Evolutionary conservation across 768 basidiomycete genomes (phyloP).

Genomic region (Amanita rimosa): DNA sequence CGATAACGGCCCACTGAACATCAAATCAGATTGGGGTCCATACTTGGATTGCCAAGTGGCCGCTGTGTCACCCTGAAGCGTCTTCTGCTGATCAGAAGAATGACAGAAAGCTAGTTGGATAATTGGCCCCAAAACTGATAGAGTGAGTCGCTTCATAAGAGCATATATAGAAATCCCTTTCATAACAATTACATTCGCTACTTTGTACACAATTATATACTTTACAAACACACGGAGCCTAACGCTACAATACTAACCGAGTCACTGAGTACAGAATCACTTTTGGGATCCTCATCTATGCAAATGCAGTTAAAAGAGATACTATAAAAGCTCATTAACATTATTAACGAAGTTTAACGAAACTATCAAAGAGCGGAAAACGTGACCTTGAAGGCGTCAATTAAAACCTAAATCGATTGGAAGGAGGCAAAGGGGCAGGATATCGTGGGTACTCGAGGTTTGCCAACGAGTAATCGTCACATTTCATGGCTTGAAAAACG

Average conservation of each 20-base stretch:
- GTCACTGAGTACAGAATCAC: not conserved
- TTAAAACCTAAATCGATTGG: not conserved
- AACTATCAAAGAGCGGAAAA: not conserved
- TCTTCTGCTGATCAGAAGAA: too few species aligned
- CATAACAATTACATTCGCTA: not conserved
- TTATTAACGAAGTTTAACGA: not conserved
- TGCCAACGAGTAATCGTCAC: slow-evolving; percentile 11
- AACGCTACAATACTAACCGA: not conserved
- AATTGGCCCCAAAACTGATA: too few species aligned
- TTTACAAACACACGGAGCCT: not conserved
- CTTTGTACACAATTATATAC: too few species aligned
- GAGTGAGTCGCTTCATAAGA: too few species aligned
- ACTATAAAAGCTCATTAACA: not conserved
- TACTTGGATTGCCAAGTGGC: slow-evolving; percentile 58
- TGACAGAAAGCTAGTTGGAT: too few species aligned
- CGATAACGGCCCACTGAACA: slow-evolving; percentile 20
- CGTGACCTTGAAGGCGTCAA: not conserved
- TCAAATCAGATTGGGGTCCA: slow-evolving; percentile 22
- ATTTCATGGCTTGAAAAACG: slow-evolving; percentile 40
- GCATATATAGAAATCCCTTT: not conserved
- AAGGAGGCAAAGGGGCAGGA: slow-evolving; percentile 9
- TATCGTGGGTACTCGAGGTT: slow-evolving; percentile 13
- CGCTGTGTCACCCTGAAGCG: too few species aligned
- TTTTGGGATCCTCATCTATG: slow-evolving; percentile 1
- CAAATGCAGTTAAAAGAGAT: not conserved